Percentiles rank a stretch among this genome's conserved stretches.
Evolutionary conservation across 768 basidiomycete genomes (phyloP).

Genomic region (Suillus bovinus): DNA sequence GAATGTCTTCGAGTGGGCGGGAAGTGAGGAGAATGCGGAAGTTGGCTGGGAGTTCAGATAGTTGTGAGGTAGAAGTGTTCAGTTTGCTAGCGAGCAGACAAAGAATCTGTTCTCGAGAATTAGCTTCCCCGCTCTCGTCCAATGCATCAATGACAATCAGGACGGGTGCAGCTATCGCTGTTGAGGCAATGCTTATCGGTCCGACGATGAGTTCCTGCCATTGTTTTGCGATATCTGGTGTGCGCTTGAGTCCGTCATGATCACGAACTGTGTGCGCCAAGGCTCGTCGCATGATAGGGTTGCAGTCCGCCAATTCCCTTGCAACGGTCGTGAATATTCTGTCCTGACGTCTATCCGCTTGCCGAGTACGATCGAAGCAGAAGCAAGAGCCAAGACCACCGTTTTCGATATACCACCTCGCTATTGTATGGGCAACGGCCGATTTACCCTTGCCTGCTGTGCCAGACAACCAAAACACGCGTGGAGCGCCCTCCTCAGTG

Average conservation of each 20-base stretch:
- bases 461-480: conserved; percentile 18
- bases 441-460: conserved; percentile 21
- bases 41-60: conserved; percentile 5
- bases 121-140: conserved; percentile 17
- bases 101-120: conserved; percentile 17
- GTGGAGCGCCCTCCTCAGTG: neutral
- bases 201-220: conserved; percentile 20
- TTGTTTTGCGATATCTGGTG: conserved; percentile 5
- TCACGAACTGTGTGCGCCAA: neutral
- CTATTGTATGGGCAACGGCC: conserved; percentile 19
- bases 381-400: conserved; percentile 17
- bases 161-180: conserved; percentile 17
- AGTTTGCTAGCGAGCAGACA: neutral
- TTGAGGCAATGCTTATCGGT: conserved; percentile 5
- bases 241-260: neutral
- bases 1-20: conserved; percentile 11
- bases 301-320: neutral
- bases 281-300: too few species aligned
- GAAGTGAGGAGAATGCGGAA: conserved; percentile 20
- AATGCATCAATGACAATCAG: conserved; percentile 27
- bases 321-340: conserved; percentile 6
- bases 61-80: neutral
- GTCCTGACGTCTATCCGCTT: neutral
- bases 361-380: conserved; percentile 16
- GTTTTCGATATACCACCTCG: conserved; percentile 9